Evolutionary conservation across 805 yeast species (phyloP).

Genomic region (Metschnikowia arizonensis): DNA sequence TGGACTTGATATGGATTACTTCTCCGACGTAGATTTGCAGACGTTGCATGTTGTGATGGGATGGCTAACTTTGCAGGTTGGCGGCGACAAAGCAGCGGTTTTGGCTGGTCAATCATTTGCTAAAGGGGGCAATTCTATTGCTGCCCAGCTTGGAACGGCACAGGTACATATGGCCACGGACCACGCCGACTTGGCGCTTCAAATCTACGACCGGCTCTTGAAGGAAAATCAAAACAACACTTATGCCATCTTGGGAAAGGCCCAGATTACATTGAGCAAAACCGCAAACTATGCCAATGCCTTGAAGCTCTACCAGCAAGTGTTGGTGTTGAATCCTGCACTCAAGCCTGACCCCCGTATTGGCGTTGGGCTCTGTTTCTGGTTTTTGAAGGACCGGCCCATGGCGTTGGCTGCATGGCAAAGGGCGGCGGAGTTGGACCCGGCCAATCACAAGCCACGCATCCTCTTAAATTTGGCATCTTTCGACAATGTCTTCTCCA

Average conservation of each 20-base stretch:
- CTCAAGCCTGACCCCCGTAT: constrained; percentile 88
- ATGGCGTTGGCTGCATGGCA: constrained; percentile 83
- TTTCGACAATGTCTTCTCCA: constrained; percentile 58
- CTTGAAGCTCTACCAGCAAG: constrained; percentile 78
- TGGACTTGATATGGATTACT: constrained; percentile 46
- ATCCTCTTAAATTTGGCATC: constrained; percentile 63
- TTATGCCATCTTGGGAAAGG: constrained; percentile 78
- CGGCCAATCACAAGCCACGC: constrained; percentile 55
- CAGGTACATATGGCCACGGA: constrained; percentile 56
- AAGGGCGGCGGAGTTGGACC: constrained; percentile 65
- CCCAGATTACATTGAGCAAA: constrained; percentile 70
- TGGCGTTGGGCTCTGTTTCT: constrained; percentile 91
- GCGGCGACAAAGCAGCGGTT: constrained; percentile 24
- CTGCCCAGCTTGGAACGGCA: constrained; percentile 32
- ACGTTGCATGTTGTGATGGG: constrained; percentile 59
- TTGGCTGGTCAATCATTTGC: constrained; percentile 21
- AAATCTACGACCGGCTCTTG: constrained; percentile 60
- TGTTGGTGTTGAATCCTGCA: constrained; percentile 69
- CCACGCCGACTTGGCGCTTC: constrained; percentile 66
- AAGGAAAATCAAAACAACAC: constrained; percentile 56
- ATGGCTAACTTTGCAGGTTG: constrained; percentile 62
- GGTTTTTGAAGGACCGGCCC: constrained; percentile 75
- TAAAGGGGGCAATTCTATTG: background rate
- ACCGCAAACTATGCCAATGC: constrained; percentile 66
- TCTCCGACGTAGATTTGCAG: constrained; percentile 40